Evolutionary conservation across 129 eudicot species (phyloP), one percentile per base, ranked within the genome.

Genomic region (Kitagawia praeruptora): DNA sequence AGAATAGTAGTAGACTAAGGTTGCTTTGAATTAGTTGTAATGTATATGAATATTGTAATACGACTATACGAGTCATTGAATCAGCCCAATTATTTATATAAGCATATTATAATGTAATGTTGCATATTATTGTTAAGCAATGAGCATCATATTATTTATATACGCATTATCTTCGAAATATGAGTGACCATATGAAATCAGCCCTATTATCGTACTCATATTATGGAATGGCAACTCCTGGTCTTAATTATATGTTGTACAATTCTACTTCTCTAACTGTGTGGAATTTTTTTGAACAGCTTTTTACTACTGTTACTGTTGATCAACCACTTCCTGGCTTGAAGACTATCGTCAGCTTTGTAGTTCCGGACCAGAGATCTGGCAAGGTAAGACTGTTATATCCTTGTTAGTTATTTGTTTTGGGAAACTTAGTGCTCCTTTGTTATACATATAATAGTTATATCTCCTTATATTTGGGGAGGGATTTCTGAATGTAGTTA

Each of bases 301-400:
- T 95, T 42, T 86, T 92, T n/a, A 86, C 98, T 15, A 95, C 96
- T n/a, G 72, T 95, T 53, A 82, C 83, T 21, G 86, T 95, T 78
- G 94, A 92, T 77, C 96, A 95, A 84, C 91, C 91, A 81, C 87
- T 91, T 46, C 97, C 96, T 77, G 98, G 98, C 27, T 56, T 92
- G 86, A 95, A 90, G 89, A 84, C 94, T 10, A 92, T 95, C 54
- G 82, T 95, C 14, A 92, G 97, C 91, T 92, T 90, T 80, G 90
- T 61, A 84, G 89, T 92, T 85, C 98, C 98, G 31, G 97, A 90
- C 85, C 97, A 92, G 74, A 90, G 92, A 69, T 95, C 98, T 58
- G 98, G 96, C 89, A 95, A 87, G 98, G 98, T 92, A 78, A n/a
- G n/a, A 23, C 69, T 18, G 77, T 44, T 25, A 46, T 47, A 70